Base-by-base conservation (phyloP, 352 stramenopile species). In the Thraustotheca clavata region DNA sequence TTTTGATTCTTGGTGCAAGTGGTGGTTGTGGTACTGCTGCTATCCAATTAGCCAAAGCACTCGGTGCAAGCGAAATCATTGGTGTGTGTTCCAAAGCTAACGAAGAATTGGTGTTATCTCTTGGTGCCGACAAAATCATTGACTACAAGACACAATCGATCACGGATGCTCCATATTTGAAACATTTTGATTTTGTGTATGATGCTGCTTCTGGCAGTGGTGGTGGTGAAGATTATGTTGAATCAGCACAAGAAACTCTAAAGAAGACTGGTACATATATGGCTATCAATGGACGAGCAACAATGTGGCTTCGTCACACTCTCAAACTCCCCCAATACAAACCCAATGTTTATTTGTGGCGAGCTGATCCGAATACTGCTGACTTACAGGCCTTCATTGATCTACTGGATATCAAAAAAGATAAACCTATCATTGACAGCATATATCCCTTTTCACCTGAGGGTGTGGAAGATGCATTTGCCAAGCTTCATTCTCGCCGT, bases 61-160 rank as follows among this genome's bases (percentile, higher is more conserved):
- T 79, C 40, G 68, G 68, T 49, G 73, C 71, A 33, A 43, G 60
- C n/a, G 67, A 72, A 27, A 66, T 83, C 33, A 69, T 79, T 31
- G 75, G 69, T 11, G 76, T 83, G 66, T 83, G 71, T 50, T 77
- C 67, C 18, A 62, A 67, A 22, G 79, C 77, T 57, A 83, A 83
- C 60, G 74, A 70, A 35, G 71, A 77, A 3, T 70, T 80, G 59
- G 71, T 80, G 33, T 35, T 48, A n/a, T 59, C 35, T 22, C 24
- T 67, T 4, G 73, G 63, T 27, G 54, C 39, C 27, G 65, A 71
- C 46, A 65, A 74, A 43, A 48, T 80, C 31, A 62, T 83, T 6
- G 69, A 80, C 43, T 83, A 83, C 55, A 73, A 71, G 31, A 59
- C 35, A 18, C 55, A 62, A 26, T 55, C 55, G 31, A 59, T 62